These are phyloP conservation scores for Hyaloscypha finlandica DNA, from an alignment of 495 filamentous ascomycete genomes.

Conservation along the genomic window DNA sequence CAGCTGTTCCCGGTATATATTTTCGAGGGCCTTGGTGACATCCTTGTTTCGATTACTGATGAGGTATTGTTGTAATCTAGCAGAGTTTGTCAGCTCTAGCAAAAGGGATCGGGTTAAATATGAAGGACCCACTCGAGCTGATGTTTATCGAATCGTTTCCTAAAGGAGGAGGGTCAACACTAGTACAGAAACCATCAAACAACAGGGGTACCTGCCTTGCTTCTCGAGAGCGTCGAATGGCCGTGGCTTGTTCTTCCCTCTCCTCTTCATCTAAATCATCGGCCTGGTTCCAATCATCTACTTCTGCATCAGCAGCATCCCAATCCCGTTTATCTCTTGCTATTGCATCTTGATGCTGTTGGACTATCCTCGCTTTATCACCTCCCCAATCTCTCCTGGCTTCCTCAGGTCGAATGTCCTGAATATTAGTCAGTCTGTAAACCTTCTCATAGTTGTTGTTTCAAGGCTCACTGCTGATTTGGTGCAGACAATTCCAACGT, in stretches of 20 bases:
- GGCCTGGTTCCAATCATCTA: conserved; percentile 9
- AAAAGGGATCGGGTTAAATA: neutral
- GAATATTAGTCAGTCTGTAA: conserved; percentile 12
- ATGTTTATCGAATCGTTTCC: conserved; percentile 11
- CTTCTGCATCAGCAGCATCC: neutral
- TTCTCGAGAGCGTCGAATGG: conserved; percentile 7
- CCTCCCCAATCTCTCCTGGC: conserved; percentile 32
- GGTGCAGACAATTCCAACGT: conserved; percentile 21
- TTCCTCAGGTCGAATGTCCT: conserved; percentile 35
- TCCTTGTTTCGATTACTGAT: conserved; percentile 37
- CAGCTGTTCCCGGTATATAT: conserved; percentile 30
- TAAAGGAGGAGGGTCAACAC: neutral
- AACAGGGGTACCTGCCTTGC: conserved; percentile 14
- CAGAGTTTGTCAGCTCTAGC: conserved; percentile 3
- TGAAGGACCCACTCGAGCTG: conserved; percentile 13
- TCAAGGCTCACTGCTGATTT: conserved; percentile 18
- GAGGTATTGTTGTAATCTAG: conserved; percentile 33
- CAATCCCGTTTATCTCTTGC: conserved; percentile 12
- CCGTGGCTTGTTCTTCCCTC: neutral
- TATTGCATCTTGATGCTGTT: conserved; percentile 14
- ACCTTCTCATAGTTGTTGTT: neutral
- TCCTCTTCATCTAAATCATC: conserved; percentile 7
- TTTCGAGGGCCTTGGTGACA: conserved; percentile 31
- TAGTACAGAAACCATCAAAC: neutral
- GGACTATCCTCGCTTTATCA: conserved; percentile 24